Conservation (phyloP, 2,329 filamentous ascomycete genomes). For the Sporothrix protearum region DNA sequence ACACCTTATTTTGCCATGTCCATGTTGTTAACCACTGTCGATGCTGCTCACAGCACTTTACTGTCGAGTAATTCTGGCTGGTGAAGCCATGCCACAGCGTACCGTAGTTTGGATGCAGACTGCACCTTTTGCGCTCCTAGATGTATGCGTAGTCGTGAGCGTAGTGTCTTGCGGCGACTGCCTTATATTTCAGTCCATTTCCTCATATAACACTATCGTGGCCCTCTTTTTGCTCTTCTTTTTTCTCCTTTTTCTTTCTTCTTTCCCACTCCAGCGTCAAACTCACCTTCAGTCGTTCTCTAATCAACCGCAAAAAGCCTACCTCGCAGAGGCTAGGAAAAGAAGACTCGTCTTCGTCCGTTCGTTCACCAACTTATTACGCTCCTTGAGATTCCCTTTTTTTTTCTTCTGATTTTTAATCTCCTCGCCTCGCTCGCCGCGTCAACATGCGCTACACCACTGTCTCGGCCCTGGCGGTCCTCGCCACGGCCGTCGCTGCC, state of each 20-base stretch:
- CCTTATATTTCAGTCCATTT: not conserved
- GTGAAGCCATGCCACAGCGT: not conserved
- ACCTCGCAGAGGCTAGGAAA: slow-evolving; percentile 5
- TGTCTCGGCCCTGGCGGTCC: not conserved
- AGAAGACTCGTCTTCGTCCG: not conserved
- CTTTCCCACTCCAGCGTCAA: not conserved
- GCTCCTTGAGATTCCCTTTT: not conserved
- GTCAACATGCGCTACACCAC: not conserved
- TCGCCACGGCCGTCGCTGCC: not conserved
- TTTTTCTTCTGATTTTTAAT: slow-evolving; percentile 14
- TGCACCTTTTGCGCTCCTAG: not conserved
- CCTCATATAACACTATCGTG: not conserved
- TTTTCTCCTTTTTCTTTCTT: not conserved
- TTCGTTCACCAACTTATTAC: not conserved
- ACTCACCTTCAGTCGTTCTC: slow-evolving; percentile 16
- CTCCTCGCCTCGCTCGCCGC: not conserved
- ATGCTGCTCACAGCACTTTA: not conserved
- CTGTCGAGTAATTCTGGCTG: not conserved
- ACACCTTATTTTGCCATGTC: slow-evolving; percentile 7
- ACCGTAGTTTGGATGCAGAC: not conserved
- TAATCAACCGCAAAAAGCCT: not conserved
- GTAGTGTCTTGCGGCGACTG: not conserved
- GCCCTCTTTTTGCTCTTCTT: not conserved
- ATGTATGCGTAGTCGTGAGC: not conserved
- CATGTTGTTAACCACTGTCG: not conserved